Base-by-base conservation (phyloP, 164 flowering plant species). In the Stephania cephalantha region DNA sequence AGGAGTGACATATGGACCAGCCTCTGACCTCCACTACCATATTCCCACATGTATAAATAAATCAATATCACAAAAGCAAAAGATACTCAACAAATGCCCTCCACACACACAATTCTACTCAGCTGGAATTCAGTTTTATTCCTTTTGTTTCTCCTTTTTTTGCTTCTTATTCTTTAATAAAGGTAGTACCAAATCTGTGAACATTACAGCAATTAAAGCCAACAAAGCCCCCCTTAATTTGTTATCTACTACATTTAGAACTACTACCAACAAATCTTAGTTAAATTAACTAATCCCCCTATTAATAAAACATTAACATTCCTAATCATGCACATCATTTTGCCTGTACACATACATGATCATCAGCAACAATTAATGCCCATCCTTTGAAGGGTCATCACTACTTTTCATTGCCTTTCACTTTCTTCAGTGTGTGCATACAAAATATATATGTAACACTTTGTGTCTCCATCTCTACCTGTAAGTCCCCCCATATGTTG, bases 401-500 rank as follows among this genome's bases (percentile, higher is more conserved):
- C 18, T 58, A 15, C 77, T 72, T 72, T 72, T 35, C 42, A 35
- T 35, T 12, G 61, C 64, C 15, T 42, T 30, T 42, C 71, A 30
- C 2, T 31, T 13, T n/a, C 42, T 9, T 69, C 6, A n/a, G 11
- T 50, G 55, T 50, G 15, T 50, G 17, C 55, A 50, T 35, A 15
- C 12, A 50, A 50, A 25, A 25, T 25, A 50, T 50, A 50, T 50
- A 50, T 11, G 11, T 50, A 50, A 50, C 15, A 50, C 11, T 50
- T 50, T 50, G 64, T 18, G 18, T 58, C 64, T 58, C 20, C 64
- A 58, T 58, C 9, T 63, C 17, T 87, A 89, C 78, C 91, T 83
- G 85, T 77, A 88, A n/a, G 88, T 83, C 80, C 90, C 93, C 70
- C 92, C 96, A 71, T 86, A 90, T 20, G 91, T 87, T 9, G 96